These are phyloP conservation scores for Gynostemma pentaphyllum DNA, from an alignment of 306 rosid species.

Conservation along the genomic window DNA sequence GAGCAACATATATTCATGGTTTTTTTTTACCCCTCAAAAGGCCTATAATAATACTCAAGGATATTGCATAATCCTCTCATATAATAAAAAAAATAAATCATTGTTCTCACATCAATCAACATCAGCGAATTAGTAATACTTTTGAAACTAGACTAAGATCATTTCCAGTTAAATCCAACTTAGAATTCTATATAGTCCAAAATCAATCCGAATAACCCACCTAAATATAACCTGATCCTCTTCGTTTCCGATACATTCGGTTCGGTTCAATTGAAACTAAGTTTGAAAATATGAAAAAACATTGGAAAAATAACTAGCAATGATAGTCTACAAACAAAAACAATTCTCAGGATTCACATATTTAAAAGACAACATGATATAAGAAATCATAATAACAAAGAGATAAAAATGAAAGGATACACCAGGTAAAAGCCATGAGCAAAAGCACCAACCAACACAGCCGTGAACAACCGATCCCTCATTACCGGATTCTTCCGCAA, in stretches of 20 bases:
- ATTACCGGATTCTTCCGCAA: conserved; percentile 71
- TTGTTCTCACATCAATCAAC: neutral
- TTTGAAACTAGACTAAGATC: neutral
- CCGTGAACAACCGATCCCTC: conserved; percentile 79
- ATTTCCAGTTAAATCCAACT: neutral
- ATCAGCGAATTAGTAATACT: neutral
- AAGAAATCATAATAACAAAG: neutral
- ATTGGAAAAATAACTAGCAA: neutral
- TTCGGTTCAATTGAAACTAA: neutral
- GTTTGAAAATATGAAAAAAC: neutral
- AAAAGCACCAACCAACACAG: conserved; percentile 76
- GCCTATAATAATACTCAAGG: neutral
- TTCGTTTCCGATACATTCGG: neutral
- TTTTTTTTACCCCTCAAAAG: neutral
- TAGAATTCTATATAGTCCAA: no score
- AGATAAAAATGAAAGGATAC: conserved; percentile 53
- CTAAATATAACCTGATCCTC: neutral
- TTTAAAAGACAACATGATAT: neutral
- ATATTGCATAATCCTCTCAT: neutral
- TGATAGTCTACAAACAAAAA: neutral
- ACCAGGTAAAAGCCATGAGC: conserved; percentile 76
- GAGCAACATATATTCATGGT: neutral
- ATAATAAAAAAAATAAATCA: no score
- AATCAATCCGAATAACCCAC: neutral
- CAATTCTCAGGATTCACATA: neutral